Base-by-base conservation (phyloP, 305 asterid species). In the Fraxinus angustifolia region DNA sequence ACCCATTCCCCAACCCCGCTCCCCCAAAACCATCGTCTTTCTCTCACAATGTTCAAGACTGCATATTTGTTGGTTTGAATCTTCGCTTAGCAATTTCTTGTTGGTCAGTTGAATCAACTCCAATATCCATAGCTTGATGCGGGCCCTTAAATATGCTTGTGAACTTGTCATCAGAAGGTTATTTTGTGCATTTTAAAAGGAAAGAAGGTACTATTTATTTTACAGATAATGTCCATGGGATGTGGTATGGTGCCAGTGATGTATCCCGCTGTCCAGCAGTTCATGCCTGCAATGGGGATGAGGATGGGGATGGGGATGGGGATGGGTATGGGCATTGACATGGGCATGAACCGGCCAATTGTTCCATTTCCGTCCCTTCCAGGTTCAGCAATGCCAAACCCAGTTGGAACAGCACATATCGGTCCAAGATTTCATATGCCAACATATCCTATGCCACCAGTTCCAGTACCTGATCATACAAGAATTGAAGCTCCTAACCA, bases 261-360 rank as follows among this genome's bases (percentile, higher is more conserved):
- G 91, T 93, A 90, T 88, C 96, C 97, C 2, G 94, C 95, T 17
- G 84, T 93, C 89, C 98, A 93, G 84, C 97, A 89, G 75, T 94
- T 88, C 90, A 68, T 48, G 28, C 38, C 53, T 79, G 80, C 89
- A 94, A 97, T 93, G 94, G 94, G 94, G 0, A 67, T 91, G 85
- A 3, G 56, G 4, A 67, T 91, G 85, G 88, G 88, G 16, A 85
- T 92, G 89, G 92, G 92, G 0, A 85, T 92, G 89, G 88, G 88
- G 16, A 85, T 92, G 89, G 92, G 92, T 0, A 85, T 92, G 89
- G 85, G 88, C 4, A 87, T 87, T 79, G 85, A 70, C 33, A 73
- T 91, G 89, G 90, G 90, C 33, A 89, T 94, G 94, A 93, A 86
- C 90, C 86, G 94, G 31, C 93, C 88, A 3, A 82, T 92, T 87